Evolutionary conservation across 2,329 filamentous ascomycete species (phyloP), one percentile per base, ranked within the genome.

Genomic region (Calonectria pseudoturangicola): DNA sequence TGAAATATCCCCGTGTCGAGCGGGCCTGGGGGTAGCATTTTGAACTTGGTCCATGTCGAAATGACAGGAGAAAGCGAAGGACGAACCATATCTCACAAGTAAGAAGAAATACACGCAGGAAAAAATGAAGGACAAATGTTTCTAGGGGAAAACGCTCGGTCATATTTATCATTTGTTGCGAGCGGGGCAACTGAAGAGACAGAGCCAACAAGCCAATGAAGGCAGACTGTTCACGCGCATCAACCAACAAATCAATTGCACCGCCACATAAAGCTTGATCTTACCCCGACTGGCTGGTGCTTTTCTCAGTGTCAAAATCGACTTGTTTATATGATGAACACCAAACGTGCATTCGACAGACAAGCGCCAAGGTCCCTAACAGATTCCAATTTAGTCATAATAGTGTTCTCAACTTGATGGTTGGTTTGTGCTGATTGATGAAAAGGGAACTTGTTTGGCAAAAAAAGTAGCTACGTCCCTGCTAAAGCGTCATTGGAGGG

Each of bases 161-260:
- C 43, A 5, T 45, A 45, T 45, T 45, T 45, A 45, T 45, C 43
- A n/a, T 10, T 45, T 21, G 16, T 18, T 12, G 43, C 43, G n/a
- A 45, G 43, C 43, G 43, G n/a, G 43, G 43, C 43, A 45, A 6
- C 16, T 45, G 43, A 45, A 45, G 16, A 45, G n/a, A 16, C 43
- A 45, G n/a, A 45, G n/a, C 43, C 43, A 45, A 45, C 43, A 45
- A 45, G 43, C 43, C 43, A 45, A 45, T 45, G 12, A 21, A 45
- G 16, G n/a, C 43, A 45, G 43, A 33, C 16, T 21, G 3, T 45
- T n/a, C 1, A 45, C 3, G 43, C 4, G 43, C 43, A 45, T n/a
- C n/a, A 45, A 45, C 43, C 1, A 45, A 45, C 43, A 3, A 21
- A 18, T 45, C 9, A 45, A 4, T 45, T 45, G 43, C 43, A 45